Percentiles rank a stretch among this genome's conserved stretches.
Evolutionary conservation across 176 grass and related monocot species (phyloP).

Genomic region (Ensete glaucum): DNA sequence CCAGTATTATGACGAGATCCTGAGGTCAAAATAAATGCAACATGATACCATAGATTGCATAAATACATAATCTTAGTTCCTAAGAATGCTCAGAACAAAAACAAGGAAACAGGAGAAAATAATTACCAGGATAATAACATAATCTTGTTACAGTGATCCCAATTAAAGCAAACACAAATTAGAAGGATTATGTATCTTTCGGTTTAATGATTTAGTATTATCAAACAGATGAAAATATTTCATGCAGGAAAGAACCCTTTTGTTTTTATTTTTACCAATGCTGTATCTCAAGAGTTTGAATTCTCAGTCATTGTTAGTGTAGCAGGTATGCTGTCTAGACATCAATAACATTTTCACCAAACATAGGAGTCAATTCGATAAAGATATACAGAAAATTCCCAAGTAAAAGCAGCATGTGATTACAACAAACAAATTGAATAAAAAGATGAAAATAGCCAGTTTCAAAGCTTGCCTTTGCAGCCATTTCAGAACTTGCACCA

Average conservation of each 20-base stretch:
- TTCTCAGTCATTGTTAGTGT: background rate
- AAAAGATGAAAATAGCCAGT: background rate
- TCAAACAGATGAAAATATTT: slow-evolving; percentile 2
- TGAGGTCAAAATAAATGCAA: slow-evolving; percentile 25
- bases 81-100: too few relatives aligned
- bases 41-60: too few relatives aligned
- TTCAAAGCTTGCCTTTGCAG: slow-evolving; percentile 56
- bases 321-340: background rate
- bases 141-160: background rate
- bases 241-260: background rate
- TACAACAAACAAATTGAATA: background rate
- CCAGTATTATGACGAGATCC: slow-evolving; percentile 94
- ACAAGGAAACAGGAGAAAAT: too few relatives aligned
- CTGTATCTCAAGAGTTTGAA: background rate
- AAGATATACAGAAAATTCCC: background rate
- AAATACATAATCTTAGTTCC: too few relatives aligned
- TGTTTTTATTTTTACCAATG: background rate
- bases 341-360: background rate
- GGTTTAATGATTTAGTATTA: background rate
- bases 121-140: too few relatives aligned
- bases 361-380: background rate
- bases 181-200: background rate
- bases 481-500: slow-evolving; percentile 60
- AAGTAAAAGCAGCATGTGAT: background rate
- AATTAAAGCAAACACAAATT: background rate